Conservation (phyloP, 371 early-diverging fungal species). For the Dichotomocladium elegans region DNA sequence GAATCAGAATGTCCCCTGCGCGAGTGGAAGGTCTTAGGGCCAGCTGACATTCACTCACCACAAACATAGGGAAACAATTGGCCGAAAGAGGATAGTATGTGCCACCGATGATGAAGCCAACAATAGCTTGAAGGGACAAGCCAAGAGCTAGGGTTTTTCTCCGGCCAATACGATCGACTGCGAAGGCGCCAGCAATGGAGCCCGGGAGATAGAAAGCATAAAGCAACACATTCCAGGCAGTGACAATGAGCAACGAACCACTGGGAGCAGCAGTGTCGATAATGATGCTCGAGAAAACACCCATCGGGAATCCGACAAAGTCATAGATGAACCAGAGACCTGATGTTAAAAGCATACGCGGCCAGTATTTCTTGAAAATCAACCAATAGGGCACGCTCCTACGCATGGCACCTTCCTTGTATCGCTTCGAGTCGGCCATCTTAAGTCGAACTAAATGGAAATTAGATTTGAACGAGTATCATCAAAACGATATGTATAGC, state of each 20-base stretch:
- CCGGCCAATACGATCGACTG: slow-evolving; percentile 56
- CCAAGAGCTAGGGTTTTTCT: slow-evolving; percentile 54
- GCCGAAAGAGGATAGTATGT: slow-evolving; percentile 39
- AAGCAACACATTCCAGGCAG: slow-evolving; percentile 58
- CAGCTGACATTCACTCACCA: slow-evolving; percentile 24
- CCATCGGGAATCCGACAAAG: slow-evolving; percentile 55
- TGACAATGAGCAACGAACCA: slow-evolving; percentile 40
- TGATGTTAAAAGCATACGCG: slow-evolving; percentile 48
- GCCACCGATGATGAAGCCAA: slow-evolving; percentile 60
- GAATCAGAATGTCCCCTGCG: too few relatives aligned
- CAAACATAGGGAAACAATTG: slow-evolving; percentile 56
- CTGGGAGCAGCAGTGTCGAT: slow-evolving; percentile 40
- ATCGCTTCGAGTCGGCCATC: slow-evolving; percentile 54
- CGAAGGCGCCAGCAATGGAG: slow-evolving; percentile 46
- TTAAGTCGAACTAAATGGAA: slow-evolving; percentile 46
- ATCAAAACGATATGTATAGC: too few relatives aligned
- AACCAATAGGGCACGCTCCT: slow-evolving; percentile 57
- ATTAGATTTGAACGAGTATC: background rate
- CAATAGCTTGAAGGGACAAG: slow-evolving; percentile 46
- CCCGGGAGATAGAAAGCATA: slow-evolving; percentile 62
- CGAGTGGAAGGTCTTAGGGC: too few relatives aligned
- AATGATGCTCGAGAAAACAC: slow-evolving; percentile 54
- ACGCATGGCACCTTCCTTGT: slow-evolving; percentile 41
- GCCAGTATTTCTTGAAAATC: slow-evolving; percentile 59
- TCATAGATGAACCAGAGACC: slow-evolving; percentile 68